Conservation (phyloP, 148 eudicot genomes). For the Camellia sinensis region DNA sequence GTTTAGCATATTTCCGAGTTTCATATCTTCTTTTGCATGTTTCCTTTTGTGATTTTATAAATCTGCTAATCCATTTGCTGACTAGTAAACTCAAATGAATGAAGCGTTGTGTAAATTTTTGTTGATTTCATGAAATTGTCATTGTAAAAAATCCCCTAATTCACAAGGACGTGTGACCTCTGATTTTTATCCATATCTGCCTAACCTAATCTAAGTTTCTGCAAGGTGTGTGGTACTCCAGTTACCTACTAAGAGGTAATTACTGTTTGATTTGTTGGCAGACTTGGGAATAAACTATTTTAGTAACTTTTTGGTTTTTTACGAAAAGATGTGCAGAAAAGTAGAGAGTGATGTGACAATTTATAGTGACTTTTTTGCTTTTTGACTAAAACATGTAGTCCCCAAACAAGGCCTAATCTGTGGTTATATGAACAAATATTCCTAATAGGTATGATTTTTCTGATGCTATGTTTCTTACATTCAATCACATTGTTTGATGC, state of each 20-base stretch:
- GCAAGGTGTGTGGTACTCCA: background rate
- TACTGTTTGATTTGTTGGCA: background rate
- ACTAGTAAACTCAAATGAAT: background rate
- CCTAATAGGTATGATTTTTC: background rate
- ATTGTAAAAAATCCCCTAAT: background rate
- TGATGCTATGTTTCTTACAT: background rate
- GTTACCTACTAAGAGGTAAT: background rate
- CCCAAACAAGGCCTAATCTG: background rate
- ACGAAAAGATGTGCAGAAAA: too few species aligned
- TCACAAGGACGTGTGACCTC: constrained; percentile 1
- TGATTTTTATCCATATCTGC: background rate
- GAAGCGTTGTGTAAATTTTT: too few species aligned
- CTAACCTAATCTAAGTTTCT: background rate
- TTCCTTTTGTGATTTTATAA: background rate
- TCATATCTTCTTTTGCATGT: background rate
- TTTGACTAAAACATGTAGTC: too few species aligned
- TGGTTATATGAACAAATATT: background rate
- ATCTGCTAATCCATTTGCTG: background rate
- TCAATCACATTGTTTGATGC: constrained; percentile 20
- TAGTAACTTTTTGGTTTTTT: too few species aligned
- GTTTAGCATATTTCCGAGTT: background rate
- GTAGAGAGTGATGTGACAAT: too few species aligned
- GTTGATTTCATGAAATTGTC: background rate
- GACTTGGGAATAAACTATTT: background rate
- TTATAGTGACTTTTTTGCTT: too few species aligned